Conservation (phyloP, 495 filamentous ascomycete genomes). For the Jackrogersella minutella region DNA sequence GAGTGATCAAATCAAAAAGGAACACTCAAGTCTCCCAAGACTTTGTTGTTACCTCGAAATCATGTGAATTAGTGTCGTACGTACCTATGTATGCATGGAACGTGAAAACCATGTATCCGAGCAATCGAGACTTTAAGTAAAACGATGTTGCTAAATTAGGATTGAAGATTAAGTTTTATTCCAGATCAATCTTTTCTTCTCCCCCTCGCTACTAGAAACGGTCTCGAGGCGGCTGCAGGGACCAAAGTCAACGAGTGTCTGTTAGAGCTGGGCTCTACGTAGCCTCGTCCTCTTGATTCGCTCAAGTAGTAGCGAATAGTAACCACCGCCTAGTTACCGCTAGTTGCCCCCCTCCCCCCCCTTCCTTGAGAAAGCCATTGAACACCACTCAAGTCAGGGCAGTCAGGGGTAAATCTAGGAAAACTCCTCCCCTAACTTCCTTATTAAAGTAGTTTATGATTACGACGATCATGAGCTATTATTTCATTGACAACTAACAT, state of each 20-base stretch:
- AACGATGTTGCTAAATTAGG: conserved; percentile 34
- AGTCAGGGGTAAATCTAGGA: conserved; percentile 37
- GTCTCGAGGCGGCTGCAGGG: conserved; percentile 27
- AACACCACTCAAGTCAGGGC: conserved; percentile 16
- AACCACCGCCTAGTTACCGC: conserved; percentile 29
- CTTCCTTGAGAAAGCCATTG: conserved; percentile 10
- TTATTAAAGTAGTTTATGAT: conserved; percentile 19
- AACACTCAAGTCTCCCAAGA: not conserved
- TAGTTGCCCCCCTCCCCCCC: conserved; percentile 33
- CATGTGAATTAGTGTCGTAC: not conserved
- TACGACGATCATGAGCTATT: conserved; percentile 28
- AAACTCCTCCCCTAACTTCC: conserved; percentile 22
- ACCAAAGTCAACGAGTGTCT: conserved; percentile 20
- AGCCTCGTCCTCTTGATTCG: conserved; percentile 23
- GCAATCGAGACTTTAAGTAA: conserved; percentile 28
- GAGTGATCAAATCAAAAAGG: not conserved
- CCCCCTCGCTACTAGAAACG: conserved; percentile 12
- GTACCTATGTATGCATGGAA: conserved; percentile 1
- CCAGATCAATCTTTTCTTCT: conserved; percentile 26
- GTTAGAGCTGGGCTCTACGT: conserved; percentile 17
- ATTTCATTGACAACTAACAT: conserved; percentile 10
- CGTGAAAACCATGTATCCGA: conserved; percentile 4
- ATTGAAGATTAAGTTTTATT: conserved; percentile 37
- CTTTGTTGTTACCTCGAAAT: not conserved
- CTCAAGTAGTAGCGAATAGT: conserved; percentile 13